These are phyloP conservation scores for Phytopythium montanum DNA, from an alignment of 352 stramenopile genomes.

Conservation along the genomic window DNA sequence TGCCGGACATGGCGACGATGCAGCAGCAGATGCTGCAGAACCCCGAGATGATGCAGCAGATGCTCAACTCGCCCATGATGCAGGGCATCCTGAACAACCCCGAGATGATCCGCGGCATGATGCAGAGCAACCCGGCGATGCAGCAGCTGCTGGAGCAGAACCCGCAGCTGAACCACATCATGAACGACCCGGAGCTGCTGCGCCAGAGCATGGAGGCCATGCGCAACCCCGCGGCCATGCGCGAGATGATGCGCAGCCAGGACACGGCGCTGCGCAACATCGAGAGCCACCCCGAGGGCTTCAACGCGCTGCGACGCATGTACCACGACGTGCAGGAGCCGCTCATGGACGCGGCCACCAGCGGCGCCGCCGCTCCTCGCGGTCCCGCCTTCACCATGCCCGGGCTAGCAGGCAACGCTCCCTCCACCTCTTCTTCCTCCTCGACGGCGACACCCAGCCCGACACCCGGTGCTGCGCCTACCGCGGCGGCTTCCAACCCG, in stretches of 20 bases:
- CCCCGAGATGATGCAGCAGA: slow-evolving; percentile 84
- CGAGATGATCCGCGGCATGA: slow-evolving; percentile 94
- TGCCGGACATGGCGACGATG: slow-evolving; percentile 72
- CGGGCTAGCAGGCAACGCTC: slow-evolving; percentile 50
- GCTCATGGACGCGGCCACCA: slow-evolving; percentile 90
- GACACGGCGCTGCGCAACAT: slow-evolving; percentile 97
- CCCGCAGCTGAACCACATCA: slow-evolving; percentile 93
- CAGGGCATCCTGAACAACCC: slow-evolving; percentile 95
- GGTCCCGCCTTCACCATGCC: slow-evolving; percentile 84
- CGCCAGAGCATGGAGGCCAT: slow-evolving; percentile 96
- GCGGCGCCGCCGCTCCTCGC: slow-evolving; percentile 35
- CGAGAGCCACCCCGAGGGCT: slow-evolving; percentile 96
- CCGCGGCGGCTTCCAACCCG: slow-evolving; percentile 35
- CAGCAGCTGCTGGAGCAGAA: slow-evolving; percentile 94
- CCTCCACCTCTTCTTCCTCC: slow-evolving; percentile 9
- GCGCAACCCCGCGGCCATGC: slow-evolving; percentile 94
- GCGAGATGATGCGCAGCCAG: slow-evolving; percentile 96
- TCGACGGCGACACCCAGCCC: slow-evolving; percentile 17
- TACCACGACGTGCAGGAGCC: slow-evolving; percentile 95
- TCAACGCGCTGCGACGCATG: slow-evolving; percentile 95
- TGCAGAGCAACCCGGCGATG: slow-evolving; percentile 96
- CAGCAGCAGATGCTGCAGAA: slow-evolving; percentile 90
- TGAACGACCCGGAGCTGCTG: slow-evolving; percentile 95
- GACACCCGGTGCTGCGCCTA: slow-evolving; percentile 17
- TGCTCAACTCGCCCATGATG: slow-evolving; percentile 91